phyloP scores from a whole-genome alignment of 805 yeast species.

The Candida oleophila region DNA sequence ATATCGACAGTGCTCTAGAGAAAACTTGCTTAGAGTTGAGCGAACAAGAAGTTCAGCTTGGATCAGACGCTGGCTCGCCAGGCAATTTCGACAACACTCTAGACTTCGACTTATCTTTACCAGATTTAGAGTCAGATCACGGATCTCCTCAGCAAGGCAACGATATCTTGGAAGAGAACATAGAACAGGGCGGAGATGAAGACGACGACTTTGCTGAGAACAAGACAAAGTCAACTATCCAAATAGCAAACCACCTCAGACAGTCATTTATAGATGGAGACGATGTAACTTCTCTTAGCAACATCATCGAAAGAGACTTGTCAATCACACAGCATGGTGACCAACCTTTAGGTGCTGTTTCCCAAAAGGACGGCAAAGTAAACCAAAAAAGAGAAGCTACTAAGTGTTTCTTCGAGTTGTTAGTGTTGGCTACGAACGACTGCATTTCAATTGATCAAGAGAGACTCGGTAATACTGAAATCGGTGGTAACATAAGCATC shows the following conservation, averaged over 20 bases:
- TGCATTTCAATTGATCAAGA: conserved; percentile 64
- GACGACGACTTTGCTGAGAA: conserved; percentile 14
- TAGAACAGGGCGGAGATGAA: conserved; percentile 1
- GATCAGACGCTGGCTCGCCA: conserved; percentile 16
- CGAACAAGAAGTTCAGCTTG: conserved; percentile 13
- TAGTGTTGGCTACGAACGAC: conserved; percentile 78
- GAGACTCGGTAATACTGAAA: conserved; percentile 20
- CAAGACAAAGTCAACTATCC: conserved; percentile 49
- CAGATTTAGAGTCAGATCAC: conserved; percentile 15
- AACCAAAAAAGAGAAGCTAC: conserved; percentile 60
- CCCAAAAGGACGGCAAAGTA: conserved; percentile 20
- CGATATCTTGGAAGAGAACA: conserved; percentile 4
- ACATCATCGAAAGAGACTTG: conserved; percentile 40
- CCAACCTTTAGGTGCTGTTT: conserved; percentile 22
- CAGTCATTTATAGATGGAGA: conserved; percentile 22
- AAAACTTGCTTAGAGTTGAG: conserved; percentile 28
- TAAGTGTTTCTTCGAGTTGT: conserved; percentile 74
- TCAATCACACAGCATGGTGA: conserved; percentile 11
- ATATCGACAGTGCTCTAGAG: conserved; percentile 30
- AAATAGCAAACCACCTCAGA: conserved; percentile 51
- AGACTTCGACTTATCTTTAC: conserved; percentile 21
- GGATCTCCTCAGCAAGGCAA: conserved; percentile 2
- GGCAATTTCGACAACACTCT: conserved; percentile 19
- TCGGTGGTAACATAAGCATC: conserved; percentile 62
- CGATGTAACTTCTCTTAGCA: conserved; percentile 29